Evolutionary conservation across 1,284 basidiomycete genomes (phyloP).

Genomic region (Tilletia caries): DNA sequence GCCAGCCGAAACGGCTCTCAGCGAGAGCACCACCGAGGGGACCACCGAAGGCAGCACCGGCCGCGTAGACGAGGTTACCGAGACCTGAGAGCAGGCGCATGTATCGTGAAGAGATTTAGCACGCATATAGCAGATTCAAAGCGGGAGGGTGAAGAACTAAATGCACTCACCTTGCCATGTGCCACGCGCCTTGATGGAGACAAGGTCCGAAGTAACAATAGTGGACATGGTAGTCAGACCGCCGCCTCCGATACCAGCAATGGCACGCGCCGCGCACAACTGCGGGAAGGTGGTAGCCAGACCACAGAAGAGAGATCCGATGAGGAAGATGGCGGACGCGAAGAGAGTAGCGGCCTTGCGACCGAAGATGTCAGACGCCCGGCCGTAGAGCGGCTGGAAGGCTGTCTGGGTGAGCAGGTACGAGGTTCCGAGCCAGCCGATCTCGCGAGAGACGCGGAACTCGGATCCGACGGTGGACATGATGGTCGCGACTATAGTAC

Average conservation of each 20-base stretch:
- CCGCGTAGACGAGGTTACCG: conserved; percentile 51
- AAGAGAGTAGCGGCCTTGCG: conserved; percentile 50
- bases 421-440: conserved; percentile 50
- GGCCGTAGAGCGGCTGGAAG: conserved; percentile 51
- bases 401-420: conserved; percentile 52
- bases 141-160: conserved; percentile 21
- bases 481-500: conserved; percentile 51
- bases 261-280: conserved; percentile 53
- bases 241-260: conserved; percentile 57
- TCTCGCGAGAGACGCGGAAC: conserved; percentile 47
- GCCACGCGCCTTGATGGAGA: conserved; percentile 55
- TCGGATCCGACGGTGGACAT: conserved; percentile 47
- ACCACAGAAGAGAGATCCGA: conserved; percentile 49
- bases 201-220: conserved; percentile 56
- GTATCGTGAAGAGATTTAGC: no score
- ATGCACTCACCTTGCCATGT: conserved; percentile 52
- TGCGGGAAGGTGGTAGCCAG: conserved; percentile 47
- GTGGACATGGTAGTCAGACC: conserved; percentile 57
- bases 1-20: conserved; percentile 44
- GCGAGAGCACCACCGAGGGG: conserved; percentile 45
- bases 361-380: conserved; percentile 50
- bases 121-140: no score
- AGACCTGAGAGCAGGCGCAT: conserved; percentile 25
- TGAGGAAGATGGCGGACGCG: conserved; percentile 45
- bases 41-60: conserved; percentile 53